Percentiles rank a stretch among this genome's conserved stretches.
Conservation (phyloP, 306 rosid genomes). For the Calophaca sinica region DNA sequence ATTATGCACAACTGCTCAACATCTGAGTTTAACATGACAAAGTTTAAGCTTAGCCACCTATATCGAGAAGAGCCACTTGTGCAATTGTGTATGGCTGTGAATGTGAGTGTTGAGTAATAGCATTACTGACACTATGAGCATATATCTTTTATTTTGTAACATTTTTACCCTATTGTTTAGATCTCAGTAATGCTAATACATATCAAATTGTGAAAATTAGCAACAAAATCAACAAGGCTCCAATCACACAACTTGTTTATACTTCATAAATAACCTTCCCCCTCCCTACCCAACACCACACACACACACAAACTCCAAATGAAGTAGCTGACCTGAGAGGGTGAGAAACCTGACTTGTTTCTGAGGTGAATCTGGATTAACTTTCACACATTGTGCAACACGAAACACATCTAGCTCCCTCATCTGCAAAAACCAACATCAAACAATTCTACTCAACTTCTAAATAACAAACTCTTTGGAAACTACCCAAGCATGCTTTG, state of each 20-base stretch:
- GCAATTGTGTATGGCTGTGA: constrained; percentile 4
- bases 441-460: constrained; percentile 24
- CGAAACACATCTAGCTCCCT: constrained; percentile 67
- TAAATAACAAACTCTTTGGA: background rate
- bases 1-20: background rate
- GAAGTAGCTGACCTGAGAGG: constrained; percentile 72
- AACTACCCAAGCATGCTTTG: background rate
- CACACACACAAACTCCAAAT: constrained; percentile 29
- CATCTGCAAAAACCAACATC: constrained; percentile 60
- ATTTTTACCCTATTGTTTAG: background rate
- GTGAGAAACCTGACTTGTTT: constrained; percentile 95
- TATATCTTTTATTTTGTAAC: background rate
- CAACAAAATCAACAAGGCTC: constrained; percentile 21
- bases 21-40: constrained; percentile 17
- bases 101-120: background rate
- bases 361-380: constrained; percentile 98
- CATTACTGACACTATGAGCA: constrained; percentile 4
- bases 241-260: constrained; percentile 20
- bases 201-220: constrained; percentile 30
- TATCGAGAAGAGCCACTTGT: background rate
- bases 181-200: background rate
- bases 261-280: background rate
- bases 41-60: constrained; percentile 2
- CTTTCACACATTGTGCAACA: constrained; percentile 78
- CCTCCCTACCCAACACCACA: constrained; percentile 36